These are phyloP conservation scores for Malassezia pachydermatis DNA, from an alignment of 1,284 basidiomycete genomes.

Conservation along the genomic window DNA sequence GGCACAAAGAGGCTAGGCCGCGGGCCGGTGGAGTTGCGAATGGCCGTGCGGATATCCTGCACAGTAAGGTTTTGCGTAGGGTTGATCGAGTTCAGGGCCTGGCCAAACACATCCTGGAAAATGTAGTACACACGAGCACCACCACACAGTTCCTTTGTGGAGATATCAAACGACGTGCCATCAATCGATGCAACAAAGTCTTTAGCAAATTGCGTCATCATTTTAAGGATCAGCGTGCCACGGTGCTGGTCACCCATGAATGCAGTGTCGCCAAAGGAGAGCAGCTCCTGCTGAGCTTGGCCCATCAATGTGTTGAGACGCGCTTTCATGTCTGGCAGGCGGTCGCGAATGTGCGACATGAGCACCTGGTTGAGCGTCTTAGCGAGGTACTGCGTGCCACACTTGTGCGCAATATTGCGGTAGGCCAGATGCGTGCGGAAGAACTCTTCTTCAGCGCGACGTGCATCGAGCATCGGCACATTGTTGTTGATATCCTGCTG, in stretches of 20 bases:
- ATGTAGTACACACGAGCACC: conserved; percentile 98
- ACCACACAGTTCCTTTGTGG: conserved; percentile 95
- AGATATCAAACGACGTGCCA: conserved; percentile 91
- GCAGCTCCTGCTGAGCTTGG: conserved; percentile 94
- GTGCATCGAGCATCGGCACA: conserved; percentile 73
- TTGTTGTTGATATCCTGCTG: conserved; percentile 78
- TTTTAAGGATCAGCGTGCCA: conserved; percentile 54
- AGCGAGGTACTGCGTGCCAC: conserved; percentile 87
- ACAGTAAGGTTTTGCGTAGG: conserved; percentile 81
- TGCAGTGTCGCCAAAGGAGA: conserved; percentile 86
- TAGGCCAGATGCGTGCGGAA: conserved; percentile 84
- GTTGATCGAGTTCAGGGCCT: conserved; percentile 79
- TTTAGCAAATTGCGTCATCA: conserved; percentile 97
- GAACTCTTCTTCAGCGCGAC: conserved; percentile 79
- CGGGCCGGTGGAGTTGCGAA: conserved; percentile 94
- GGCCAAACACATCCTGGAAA: conserved; percentile 96
- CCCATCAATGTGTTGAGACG: conserved; percentile 95
- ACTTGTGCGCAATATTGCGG: conserved; percentile 81
- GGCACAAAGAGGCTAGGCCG: conserved; percentile 92
- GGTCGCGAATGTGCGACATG: conserved; percentile 95
- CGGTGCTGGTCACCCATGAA: conserved; percentile 86
- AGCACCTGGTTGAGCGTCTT: conserved; percentile 64
- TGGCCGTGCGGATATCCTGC: conserved; percentile 93
- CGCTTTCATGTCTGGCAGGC: conserved; percentile 99
- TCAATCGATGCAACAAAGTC: conserved; percentile 97